Evolutionary conservation across 768 basidiomycete genomes (phyloP).

Genomic region (Hydnum rufescens): DNA sequence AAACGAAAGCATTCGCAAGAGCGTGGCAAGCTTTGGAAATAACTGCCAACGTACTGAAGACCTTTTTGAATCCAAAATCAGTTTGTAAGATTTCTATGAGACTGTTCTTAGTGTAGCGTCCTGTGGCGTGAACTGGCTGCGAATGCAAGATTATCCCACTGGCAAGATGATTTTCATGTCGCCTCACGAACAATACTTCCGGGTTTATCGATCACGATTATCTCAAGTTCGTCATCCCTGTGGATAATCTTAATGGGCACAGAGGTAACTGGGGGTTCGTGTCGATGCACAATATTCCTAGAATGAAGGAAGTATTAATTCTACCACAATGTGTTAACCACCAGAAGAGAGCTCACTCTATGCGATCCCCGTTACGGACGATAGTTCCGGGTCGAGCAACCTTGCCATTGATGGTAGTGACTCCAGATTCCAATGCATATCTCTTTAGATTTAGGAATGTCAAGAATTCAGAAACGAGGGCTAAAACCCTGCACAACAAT

Average conservation of each 20-base stretch:
- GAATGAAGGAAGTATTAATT: neutral
- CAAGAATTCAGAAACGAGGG: neutral
- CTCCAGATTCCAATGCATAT: constrained; percentile 72
- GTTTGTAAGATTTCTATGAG: constrained; percentile 67
- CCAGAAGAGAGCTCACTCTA: constrained; percentile 62
- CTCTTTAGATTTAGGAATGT: constrained; percentile 20
- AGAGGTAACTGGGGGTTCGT: constrained; percentile 86
- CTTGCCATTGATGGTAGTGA: constrained; percentile 88
- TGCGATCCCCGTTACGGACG: constrained; percentile 68
- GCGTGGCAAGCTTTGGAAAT: constrained; percentile 8
- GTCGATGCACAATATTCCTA: constrained; percentile 87
- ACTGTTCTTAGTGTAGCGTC: constrained; percentile 76
- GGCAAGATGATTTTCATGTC: no score
- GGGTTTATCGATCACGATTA: constrained; percentile 90
- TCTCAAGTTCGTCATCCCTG: constrained; percentile 57
- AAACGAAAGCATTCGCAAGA: no score
- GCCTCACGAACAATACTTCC: constrained; percentile 76
- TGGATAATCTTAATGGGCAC: constrained; percentile 62
- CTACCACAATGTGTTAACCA: neutral
- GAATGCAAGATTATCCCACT: neutral
- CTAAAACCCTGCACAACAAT: neutral
- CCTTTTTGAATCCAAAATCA: constrained; percentile 66
- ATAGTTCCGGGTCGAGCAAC: constrained; percentile 62
- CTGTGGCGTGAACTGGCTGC: constrained; percentile 76
- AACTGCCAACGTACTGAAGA: constrained; percentile 46